Evolutionary conservation across 2,329 filamentous ascomycete genomes (phyloP).

Genomic region (Apiospora aurea): DNA sequence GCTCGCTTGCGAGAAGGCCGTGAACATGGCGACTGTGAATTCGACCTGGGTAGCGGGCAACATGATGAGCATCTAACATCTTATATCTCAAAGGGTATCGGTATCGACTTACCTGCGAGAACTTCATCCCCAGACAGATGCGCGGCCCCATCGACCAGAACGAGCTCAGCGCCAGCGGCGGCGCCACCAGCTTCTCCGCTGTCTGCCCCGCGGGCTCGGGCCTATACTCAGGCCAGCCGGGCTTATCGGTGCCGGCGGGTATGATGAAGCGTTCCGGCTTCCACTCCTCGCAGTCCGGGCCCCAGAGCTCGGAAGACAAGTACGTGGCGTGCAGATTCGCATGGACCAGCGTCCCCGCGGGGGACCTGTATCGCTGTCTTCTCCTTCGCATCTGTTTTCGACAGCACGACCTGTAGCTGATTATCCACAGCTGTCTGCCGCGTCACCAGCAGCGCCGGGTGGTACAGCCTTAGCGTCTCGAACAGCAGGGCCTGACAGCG

Average conservation of each 20-base stretch:
- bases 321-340: slow-evolving; percentile 7
- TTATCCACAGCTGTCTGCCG: not conserved
- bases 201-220: slow-evolving; percentile 21
- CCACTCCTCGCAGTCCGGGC: slow-evolving; percentile 19
- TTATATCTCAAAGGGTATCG: not conserved
- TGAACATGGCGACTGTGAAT: slow-evolving; percentile 20
- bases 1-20: slow-evolving; percentile 19
- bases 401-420: not conserved
- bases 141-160: slow-evolving; percentile 24
- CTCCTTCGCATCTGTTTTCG: too few species aligned
- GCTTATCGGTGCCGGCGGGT: slow-evolving; percentile 6
- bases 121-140: slow-evolving; percentile 23
- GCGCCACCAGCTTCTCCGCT: slow-evolving; percentile 23
- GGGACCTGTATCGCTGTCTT: not conserved
- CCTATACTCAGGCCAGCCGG: slow-evolving; percentile 20
- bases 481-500: slow-evolving; percentile 35
- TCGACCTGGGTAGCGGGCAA: not conserved
- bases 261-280: slow-evolving; percentile 22
- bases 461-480: slow-evolving; percentile 26
- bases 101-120: slow-evolving; percentile 1
- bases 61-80: not conserved
- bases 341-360: not conserved
- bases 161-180: slow-evolving; percentile 10
- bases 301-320: not conserved
- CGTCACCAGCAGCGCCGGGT: slow-evolving; percentile 17